Conservation (phyloP, 1,284 basidiomycete genomes). For the Microbotryomycetes sp. region DNA sequence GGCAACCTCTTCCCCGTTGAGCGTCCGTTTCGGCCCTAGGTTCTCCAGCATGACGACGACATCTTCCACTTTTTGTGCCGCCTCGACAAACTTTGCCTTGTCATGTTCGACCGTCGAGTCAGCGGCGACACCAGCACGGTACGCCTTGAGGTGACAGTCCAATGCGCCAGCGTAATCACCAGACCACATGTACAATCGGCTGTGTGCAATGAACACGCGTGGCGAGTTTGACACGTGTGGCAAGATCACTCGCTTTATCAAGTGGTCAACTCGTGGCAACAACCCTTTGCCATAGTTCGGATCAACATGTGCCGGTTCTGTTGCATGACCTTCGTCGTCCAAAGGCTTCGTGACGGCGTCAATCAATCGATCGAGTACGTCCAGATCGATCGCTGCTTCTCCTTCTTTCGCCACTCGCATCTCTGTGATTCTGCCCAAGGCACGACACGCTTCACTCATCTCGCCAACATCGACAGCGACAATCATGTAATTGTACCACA, state of each 20-base stretch:
- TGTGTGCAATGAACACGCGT: constrained; percentile 72
- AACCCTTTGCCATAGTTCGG: constrained; percentile 64
- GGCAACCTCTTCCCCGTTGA: constrained; percentile 41
- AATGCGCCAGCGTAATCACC: constrained; percentile 55
- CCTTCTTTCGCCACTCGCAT: constrained; percentile 63
- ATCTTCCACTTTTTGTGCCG: constrained; percentile 69
- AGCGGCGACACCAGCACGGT: constrained; percentile 65
- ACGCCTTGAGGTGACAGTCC: constrained; percentile 73
- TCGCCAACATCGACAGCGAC: constrained; percentile 90
- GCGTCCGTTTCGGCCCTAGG: constrained; percentile 57
- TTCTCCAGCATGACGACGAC: constrained; percentile 74
- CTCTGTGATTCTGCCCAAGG: constrained; percentile 74
- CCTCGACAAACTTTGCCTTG: constrained; percentile 60
- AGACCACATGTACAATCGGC: constrained; percentile 67
- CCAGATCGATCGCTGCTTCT: constrained; percentile 62
- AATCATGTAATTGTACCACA: constrained; percentile 98
- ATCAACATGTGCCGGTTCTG: constrained; percentile 35
- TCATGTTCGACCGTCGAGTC: constrained; percentile 61
- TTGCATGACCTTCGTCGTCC: constrained; percentile 31
- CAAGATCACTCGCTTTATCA: constrained; percentile 72
- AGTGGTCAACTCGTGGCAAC: constrained; percentile 54
- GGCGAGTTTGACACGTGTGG: constrained; percentile 63
- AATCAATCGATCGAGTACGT: constrained; percentile 80
- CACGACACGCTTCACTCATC: constrained; percentile 77
- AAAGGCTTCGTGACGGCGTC: constrained; percentile 63